phyloP scores from a whole-genome alignment of 768 basidiomycete species.

The Tricholoma flavovirens region DNA sequence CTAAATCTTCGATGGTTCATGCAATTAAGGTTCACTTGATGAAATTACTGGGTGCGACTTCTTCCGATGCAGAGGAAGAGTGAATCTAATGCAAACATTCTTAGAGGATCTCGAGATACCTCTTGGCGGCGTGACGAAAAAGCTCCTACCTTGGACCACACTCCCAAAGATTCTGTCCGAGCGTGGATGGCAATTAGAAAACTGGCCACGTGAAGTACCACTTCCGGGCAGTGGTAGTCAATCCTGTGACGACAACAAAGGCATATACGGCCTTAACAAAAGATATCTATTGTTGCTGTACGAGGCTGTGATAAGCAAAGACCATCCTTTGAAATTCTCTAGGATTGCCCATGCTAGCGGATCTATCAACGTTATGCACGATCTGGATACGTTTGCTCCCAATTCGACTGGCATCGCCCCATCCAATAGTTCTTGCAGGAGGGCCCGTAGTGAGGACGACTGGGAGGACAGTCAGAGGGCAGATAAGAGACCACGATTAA shows the following conservation, averaged over 20 bases:
- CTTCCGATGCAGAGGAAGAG: not conserved
- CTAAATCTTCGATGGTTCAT: not conserved
- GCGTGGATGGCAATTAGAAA: not conserved
- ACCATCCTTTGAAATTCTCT: not conserved
- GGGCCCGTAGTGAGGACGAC: not conserved
- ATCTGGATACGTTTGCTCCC: not conserved
- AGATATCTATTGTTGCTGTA: not conserved
- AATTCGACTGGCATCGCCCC: not conserved
- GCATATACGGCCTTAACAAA: not conserved
- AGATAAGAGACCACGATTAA: not conserved
- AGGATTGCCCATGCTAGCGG: not conserved
- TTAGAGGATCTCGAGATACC: not conserved
- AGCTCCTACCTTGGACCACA: not conserved
- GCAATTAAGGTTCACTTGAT: not conserved
- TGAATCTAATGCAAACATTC: not conserved
- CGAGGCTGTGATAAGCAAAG: not conserved
- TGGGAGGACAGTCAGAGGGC: not conserved
- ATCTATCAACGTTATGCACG: not conserved
- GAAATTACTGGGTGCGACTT: not conserved
- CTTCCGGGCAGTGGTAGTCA: not conserved
- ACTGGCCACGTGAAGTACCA: conserved; percentile 1
- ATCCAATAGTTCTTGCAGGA: not conserved
- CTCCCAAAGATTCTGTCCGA: not conserved
- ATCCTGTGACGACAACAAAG: conserved; percentile 1
- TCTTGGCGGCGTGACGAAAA: not conserved